Conservation (phyloP, 768 basidiomycete genomes). For the Suillus placidus region DNA sequence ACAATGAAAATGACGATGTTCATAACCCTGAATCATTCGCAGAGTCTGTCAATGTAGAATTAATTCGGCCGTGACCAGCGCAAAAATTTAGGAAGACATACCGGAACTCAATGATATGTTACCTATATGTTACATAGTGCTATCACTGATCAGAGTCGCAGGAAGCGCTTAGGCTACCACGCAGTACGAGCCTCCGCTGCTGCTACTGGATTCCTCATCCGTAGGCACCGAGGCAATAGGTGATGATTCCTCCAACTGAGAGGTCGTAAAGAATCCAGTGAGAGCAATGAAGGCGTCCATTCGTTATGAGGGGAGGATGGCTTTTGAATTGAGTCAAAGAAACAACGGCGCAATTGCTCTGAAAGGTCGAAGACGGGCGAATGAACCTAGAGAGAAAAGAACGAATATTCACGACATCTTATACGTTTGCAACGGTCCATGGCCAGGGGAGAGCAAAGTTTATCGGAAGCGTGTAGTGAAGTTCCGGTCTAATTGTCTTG, state of each 20-base stretch:
- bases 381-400: background rate
- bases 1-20: background rate
- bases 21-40: background rate
- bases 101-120: background rate
- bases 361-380: conserved; percentile 10
- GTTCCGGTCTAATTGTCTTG: conserved; percentile 1
- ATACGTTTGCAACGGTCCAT: background rate
- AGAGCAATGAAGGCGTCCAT: conserved; percentile 15
- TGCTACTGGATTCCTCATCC: conserved; percentile 10
- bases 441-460: background rate
- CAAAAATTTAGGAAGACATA: background rate
- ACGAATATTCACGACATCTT: background rate
- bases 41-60: conserved; percentile 1
- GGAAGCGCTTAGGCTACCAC: conserved; percentile 11
- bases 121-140: background rate
- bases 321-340: background rate
- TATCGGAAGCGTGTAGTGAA: background rate
- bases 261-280: conserved; percentile 1
- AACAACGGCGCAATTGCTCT: conserved; percentile 8
- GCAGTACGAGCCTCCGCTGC: conserved; percentile 12
- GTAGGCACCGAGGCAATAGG: conserved; percentile 7
- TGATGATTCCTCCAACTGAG: conserved; percentile 11
- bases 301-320: background rate
- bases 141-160: background rate
- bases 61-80: background rate